Base-by-base conservation (phyloP, 2,329 filamentous ascomycete genomes). In the Cadophora luteo-olivacea region DNA sequence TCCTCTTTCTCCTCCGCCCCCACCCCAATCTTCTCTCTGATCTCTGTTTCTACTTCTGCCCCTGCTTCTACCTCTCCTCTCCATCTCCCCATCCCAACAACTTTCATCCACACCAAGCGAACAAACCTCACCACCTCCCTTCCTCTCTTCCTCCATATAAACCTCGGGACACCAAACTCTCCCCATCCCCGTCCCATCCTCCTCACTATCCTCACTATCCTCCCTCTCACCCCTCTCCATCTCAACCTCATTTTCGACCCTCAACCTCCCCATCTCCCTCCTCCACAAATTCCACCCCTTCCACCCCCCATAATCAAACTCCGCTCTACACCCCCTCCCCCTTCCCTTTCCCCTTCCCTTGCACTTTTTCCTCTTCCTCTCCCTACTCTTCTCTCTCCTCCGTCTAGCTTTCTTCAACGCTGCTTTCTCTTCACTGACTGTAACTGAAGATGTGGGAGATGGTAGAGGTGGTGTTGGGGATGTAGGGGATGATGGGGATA, bases 261-360 rank as follows among this genome's bases (percentile, higher is more conserved):
- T 52, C 19, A 22, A 16, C 14, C 24, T 22, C 19, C 48, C 8
- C 11, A 68, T 22, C n/a, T 72, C 62, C n/a, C 69, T 38, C 22
- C 71, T 38, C 71, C 70, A 73, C 8, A 61, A 32, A 61, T 72
- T 71, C 33, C 69, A 73, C 8, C 38, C 24, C 4, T 7, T 25
- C 73, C 72, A 75, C 1, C 70, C 68, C 3, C 12, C 25, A 63
- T 73, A 74, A 63, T 75, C 72, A 57, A 75, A 75, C 24, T 75
- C 70, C 0, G 64, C 58, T 7, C 57, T 52, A 64, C 73, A 74
- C 2, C 69, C 60, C 3, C 65, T 54, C n/a, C n/a, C n/a, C n/a
- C n/a, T n/a, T n/a, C n/a, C n/a, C n/a, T n/a, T n/a, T n/a, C n/a
- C n/a, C n/a, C n/a, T n/a, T n/a, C n/a, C n/a, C n/a, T n/a, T n/a